Evolutionary conservation across 768 basidiomycete species (phyloP), one percentile per base, ranked within the genome.

Genomic region (Suillus hirtellus): DNA sequence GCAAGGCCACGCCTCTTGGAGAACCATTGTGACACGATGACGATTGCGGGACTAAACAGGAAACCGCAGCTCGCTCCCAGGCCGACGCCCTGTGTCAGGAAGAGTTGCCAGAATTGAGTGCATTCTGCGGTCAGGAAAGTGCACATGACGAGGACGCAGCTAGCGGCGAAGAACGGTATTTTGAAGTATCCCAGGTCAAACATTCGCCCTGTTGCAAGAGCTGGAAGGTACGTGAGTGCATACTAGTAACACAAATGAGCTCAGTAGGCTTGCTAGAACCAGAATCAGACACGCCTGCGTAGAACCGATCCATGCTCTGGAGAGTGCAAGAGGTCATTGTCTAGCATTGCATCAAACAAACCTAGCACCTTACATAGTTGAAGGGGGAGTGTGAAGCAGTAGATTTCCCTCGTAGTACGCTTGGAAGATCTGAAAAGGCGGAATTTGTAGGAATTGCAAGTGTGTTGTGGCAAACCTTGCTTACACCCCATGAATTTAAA

Each of bases 271-370:
- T 43, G 50, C 47, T 34, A 52, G 56, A 50, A 52, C 54, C 1
- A 17, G 40, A 56, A 19, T 17, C 40, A 64, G 31, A 64, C 70
- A 8, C 49, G 85, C 89, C 77, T 91, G 90, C 24, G 88, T 76
- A 1, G 90, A 92, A 6, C 91, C 90, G 40, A 93, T 92, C 90
- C 90, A 93, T 52, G 90, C 84, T 54, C 90, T 91, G 64, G 27
- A 21, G 55, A 63, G 10, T n/a, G 31, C 19, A 53, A 35, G 27
- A 31, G 1, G 19, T 21, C 19, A n/a, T 15, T 15, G 10, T 27
- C 24, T 1, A 9, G 14, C 2, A 21, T 15, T 19, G 27, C 17
- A 42, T 31, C 40, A 31, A 38, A 42, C 17, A 58, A 24, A 4
- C 27, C 0, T n/a, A 19, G 4, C 24, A 58, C 82, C 34, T 64